These are phyloP conservation scores for Trypanosoma melophagium DNA, from an alignment of 208 protist genomes.

Conservation along the genomic window DNA sequence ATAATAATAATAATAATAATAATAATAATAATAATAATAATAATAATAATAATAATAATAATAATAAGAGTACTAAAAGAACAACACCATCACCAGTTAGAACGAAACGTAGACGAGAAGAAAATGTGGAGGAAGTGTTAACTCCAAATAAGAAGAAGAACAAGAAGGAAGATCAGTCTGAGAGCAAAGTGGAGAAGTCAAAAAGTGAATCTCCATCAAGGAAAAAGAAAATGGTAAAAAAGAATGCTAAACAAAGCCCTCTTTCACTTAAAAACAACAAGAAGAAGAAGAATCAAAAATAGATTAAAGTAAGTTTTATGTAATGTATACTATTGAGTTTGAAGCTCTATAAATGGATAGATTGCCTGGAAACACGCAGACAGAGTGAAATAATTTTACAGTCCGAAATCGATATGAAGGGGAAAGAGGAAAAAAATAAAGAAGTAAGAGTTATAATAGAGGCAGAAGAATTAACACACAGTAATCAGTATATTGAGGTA, in stretches of 20 bases:
- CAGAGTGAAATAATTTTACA: not conserved
- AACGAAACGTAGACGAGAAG: constrained; percentile 1
- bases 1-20: no score
- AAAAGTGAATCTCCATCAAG: no score
- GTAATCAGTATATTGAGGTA: no score
- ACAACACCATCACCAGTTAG: not conserved
- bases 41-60: not conserved
- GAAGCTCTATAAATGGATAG: no score
- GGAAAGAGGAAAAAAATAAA: not conserved
- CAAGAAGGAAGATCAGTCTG: not conserved
- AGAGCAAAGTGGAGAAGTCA: not conserved
- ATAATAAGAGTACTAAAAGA: not conserved
- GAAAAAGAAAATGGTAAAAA: no score
- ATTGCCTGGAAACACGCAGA: not conserved
- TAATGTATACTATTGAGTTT: no score
- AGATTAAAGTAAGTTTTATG: no score
- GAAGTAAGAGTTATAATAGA: not conserved
- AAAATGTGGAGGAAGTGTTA: not conserved
- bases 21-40: no score
- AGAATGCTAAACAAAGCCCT: no score
- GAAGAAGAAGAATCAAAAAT: no score
- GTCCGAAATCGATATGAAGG: not conserved
- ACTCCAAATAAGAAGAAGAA: not conserved
- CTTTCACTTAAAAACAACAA: no score
- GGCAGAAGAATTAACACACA: no score